Evolutionary conservation across 2,329 filamentous ascomycete species (phyloP), one percentile per base, ranked within the genome.

Genomic region (Verticillium longisporum): DNA sequence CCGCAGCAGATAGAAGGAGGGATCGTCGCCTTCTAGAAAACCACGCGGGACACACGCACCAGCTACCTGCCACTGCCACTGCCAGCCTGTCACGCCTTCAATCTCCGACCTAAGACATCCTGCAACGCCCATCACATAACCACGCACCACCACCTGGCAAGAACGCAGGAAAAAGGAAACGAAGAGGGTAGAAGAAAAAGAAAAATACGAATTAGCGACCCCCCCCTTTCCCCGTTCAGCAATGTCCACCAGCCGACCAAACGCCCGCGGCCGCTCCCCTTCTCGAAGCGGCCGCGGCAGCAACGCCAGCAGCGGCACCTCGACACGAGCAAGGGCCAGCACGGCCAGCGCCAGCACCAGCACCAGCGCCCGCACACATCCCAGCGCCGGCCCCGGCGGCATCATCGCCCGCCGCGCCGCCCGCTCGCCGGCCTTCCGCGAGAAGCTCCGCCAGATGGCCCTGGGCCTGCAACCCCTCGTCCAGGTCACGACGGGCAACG

Each of bases 391-490:
- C 57, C 50, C 5, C 53, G 58, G 58, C 59, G 70, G 66, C 68
- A 68, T 75, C 67, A 70, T 70, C 63, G 68, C 63, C 58, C 75
- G 75, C 21, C 74, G 75, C 79, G 6, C 73, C 74, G 61, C 73
- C 70, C 62, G 80, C 73, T 59, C 57, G 21, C 81, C 82, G 0
- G 78, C 73, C 6, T 81, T 92, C 63, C 75, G 78, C 9, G 72
- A 78, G 64, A 91, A 91, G 69, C 80, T 92, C 61, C 69, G 76
- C 31, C 83, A 89, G 65, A 87, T 92, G 81, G 80, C 83, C 21
- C 81, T 90, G 11, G 80, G 78, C 26, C 83, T 92, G 31, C 81
- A 83, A 0, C 88, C 89, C 1, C 84, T 92, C 6, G 85, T 89
- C 7, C 83, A 87, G 73, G 74, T 88, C 65, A 78, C 79, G 26